These are phyloP conservation scores for Penicillium janthinellum DNA, from an alignment of 2,329 filamentous ascomycete genomes.

Conservation along the genomic window DNA sequence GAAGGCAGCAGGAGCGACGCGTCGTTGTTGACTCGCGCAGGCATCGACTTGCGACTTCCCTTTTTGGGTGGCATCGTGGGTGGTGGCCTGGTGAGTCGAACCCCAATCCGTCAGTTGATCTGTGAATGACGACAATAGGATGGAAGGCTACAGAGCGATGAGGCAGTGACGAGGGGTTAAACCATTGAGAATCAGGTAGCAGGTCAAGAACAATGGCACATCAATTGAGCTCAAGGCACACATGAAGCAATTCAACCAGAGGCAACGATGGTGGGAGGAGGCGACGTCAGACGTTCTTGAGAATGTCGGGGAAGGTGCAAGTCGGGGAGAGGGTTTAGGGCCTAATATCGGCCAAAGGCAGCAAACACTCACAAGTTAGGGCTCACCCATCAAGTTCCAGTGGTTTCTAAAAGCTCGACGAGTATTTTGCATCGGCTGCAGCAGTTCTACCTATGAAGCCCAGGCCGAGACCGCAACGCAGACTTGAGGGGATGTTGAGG, in stretches of 20 bases:
- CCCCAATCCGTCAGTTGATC: constrained; percentile 6
- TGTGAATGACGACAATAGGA: neutral
- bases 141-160: neutral
- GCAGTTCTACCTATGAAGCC: neutral
- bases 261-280: neutral
- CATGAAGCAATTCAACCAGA: neutral
- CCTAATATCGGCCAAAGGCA: constrained; percentile 1
- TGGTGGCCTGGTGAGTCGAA: constrained; percentile 6
- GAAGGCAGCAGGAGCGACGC: constrained; percentile 16
- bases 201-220: neutral
- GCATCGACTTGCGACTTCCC: constrained; percentile 22
- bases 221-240: neutral
- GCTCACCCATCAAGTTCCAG: neutral
- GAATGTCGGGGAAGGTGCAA: constrained; percentile 11
- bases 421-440: neutral
- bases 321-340: constrained; percentile 19
- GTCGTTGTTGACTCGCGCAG: constrained; percentile 15
- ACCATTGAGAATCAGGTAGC: neutral
- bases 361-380: constrained; percentile 12
- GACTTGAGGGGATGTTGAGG: constrained; percentile 15
- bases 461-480: neutral
- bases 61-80: constrained; percentile 26
- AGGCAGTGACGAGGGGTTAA: neutral
- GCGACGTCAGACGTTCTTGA: constrained; percentile 23
- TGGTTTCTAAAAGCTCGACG: neutral